phyloP scores from a whole-genome alignment of 2,329 filamentous ascomycete genomes.

The Diatrype stigma region DNA sequence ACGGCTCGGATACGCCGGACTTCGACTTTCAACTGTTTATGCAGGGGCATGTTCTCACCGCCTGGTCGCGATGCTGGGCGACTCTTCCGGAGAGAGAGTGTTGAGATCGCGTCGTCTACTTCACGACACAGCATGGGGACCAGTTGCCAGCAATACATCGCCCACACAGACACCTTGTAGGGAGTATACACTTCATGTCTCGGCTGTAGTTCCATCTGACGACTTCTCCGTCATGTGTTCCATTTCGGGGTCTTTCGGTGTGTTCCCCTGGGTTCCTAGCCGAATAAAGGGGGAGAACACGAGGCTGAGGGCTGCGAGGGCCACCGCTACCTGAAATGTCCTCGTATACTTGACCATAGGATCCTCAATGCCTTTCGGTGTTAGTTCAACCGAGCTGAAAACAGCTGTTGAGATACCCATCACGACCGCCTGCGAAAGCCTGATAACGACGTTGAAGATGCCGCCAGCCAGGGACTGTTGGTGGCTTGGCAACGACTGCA shows the following conservation, averaged over 20 bases:
- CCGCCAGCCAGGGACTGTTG: constrained; percentile 64
- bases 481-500: constrained; percentile 57
- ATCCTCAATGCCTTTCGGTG: constrained; percentile 30
- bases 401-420: constrained; percentile 60
- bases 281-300: constrained; percentile 48
- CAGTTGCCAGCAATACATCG: too few species aligned
- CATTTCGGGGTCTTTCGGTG: constrained; percentile 9
- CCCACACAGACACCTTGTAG: too few species aligned
- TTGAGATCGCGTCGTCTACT: constrained; percentile 39
- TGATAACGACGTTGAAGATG: constrained; percentile 63
- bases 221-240: neutral
- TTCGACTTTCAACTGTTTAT: constrained; percentile 49
- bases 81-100: constrained; percentile 38
- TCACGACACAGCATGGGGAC: too few species aligned
- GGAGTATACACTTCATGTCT: too few species aligned
- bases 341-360: constrained; percentile 45
- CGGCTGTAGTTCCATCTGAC: too few species aligned
- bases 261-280: constrained; percentile 48
- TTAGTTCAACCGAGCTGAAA: constrained; percentile 45
- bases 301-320: constrained; percentile 38
- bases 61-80: constrained; percentile 46
- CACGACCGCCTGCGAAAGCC: constrained; percentile 55
- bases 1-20: constrained; percentile 50
- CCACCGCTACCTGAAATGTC: constrained; percentile 46
- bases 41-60: constrained; percentile 48